These are phyloP conservation scores for Selaginella moellendorffii DNA, from an alignment of 75 land plant genomes.

Conservation along the genomic window DNA sequence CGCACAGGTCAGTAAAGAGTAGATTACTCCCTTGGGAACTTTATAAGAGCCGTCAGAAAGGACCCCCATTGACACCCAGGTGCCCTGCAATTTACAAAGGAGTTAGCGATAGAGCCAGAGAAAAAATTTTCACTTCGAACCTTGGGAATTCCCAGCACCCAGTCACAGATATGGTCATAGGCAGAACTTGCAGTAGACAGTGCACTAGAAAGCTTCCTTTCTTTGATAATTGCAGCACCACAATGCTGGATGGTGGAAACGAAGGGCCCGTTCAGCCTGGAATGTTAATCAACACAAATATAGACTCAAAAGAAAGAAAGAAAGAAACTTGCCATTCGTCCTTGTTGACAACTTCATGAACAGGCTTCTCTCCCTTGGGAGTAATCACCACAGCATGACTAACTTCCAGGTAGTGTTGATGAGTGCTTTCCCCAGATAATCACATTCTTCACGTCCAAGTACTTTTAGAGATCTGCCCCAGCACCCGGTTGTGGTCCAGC, in stretches of 20 bases:
- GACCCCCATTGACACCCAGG: constrained; percentile 98
- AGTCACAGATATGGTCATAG: constrained; percentile 85
- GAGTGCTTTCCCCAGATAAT: too few species aligned
- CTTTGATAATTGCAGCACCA: constrained; percentile 81
- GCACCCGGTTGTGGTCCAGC: constrained; percentile 72
- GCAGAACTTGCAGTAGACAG: constrained; percentile 91
- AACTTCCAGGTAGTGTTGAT: constrained; percentile 72
- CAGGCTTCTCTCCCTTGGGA: too few species aligned
- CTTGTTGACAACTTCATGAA: constrained; percentile 35
- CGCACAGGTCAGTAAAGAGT: constrained; percentile 76
- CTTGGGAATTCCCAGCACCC: constrained; percentile 89
- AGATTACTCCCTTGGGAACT: constrained; percentile 56
- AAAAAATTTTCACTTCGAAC: too few species aligned
- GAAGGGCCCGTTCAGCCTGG: constrained; percentile 66
- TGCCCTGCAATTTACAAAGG: constrained; percentile 47
- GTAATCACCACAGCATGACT: too few species aligned
- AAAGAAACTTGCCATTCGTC: constrained; percentile 49
- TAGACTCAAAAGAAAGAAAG: too few species aligned
- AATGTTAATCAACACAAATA: too few species aligned
- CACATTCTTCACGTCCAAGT: constrained; percentile 58
- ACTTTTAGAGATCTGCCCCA: constrained; percentile 51
- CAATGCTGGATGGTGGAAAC: constrained; percentile 72
- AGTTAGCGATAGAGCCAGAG: too few species aligned
- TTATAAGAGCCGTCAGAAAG: constrained; percentile 90
- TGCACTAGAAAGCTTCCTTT: constrained; percentile 80